Evolutionary conservation across 2,329 filamentous ascomycete genomes (phyloP).

Genomic region (Trichoderma citrinoviride): DNA sequence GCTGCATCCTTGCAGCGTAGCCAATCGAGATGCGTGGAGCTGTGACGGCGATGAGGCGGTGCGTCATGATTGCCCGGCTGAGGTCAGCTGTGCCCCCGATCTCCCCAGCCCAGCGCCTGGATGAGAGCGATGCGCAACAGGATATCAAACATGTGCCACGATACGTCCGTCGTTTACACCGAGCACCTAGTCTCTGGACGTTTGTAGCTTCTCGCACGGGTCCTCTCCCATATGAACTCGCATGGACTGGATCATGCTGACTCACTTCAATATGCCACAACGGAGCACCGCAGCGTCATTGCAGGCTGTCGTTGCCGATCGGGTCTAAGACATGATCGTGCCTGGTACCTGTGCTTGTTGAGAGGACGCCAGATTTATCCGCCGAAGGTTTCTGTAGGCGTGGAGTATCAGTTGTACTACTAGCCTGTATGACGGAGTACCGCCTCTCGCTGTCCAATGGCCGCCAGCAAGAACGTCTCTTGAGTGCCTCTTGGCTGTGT

Average conservation of each 20-base stretch:
- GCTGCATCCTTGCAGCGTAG: not conserved
- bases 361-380: conserved; percentile 1
- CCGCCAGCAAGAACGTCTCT: conserved; percentile 13
- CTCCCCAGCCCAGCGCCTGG: not conserved
- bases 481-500: conserved; percentile 4
- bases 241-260: not conserved
- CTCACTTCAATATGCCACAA: not conserved
- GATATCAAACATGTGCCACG: not conserved
- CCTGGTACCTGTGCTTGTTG: not conserved
- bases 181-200: not conserved
- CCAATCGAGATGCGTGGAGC: conserved; percentile 6
- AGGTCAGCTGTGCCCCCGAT: conserved; percentile 12
- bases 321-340: conserved; percentile 14
- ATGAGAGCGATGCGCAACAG: not conserved
- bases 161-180: not conserved
- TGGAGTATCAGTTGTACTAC: no score
- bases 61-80: not conserved
- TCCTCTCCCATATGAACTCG: not conserved
- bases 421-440: not conserved
- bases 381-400: not conserved
- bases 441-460: conserved; percentile 4
- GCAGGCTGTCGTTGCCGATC: conserved; percentile 1
- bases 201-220: not conserved
- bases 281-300: not conserved
- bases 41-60: conserved; percentile 5